These are phyloP conservation scores for Neonothopanus nambi DNA, from an alignment of 1,284 basidiomycete species.

Conservation along the genomic window DNA sequence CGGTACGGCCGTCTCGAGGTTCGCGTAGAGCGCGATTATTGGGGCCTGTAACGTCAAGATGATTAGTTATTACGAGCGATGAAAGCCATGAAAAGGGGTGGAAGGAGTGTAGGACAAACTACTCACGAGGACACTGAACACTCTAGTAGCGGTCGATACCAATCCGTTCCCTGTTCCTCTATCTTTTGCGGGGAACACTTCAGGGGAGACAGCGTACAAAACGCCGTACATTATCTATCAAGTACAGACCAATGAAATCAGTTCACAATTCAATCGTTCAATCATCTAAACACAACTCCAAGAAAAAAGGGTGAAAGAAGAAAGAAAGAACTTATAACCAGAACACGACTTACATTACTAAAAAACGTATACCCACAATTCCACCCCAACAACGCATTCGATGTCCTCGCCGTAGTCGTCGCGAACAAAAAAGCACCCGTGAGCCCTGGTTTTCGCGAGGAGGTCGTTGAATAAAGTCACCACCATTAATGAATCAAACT, in stretches of 20 bases:
- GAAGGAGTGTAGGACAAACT: neutral
- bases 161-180: conserved; percentile 75
- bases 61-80: neutral
- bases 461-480: conserved; percentile 32
- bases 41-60: conserved; percentile 46
- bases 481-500: conserved; percentile 7
- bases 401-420: conserved; percentile 64
- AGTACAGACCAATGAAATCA: conserved; percentile 2
- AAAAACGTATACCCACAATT: conserved; percentile 69
- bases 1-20: conserved; percentile 62
- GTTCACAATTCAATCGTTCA: too few relatives aligned
- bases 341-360: conserved; percentile 47
- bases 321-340: too few relatives aligned
- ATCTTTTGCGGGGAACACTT: conserved; percentile 72
- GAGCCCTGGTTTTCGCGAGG: conserved; percentile 40
- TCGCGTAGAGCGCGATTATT: conserved; percentile 63
- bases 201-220: conserved; percentile 64
- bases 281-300: neutral
- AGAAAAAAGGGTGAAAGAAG: neutral
- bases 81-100: conserved; percentile 3
- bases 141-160: conserved; percentile 56
- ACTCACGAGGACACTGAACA: conserved; percentile 64
- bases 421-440: conserved; percentile 72
- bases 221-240: conserved; percentile 71
- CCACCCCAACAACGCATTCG: conserved; percentile 67